Percentiles rank a stretch among this genome's conserved stretches.
These are phyloP conservation scores for Solioccasus polychromus DNA, from an alignment of 768 basidiomycete genomes.

Conservation along the genomic window DNA sequence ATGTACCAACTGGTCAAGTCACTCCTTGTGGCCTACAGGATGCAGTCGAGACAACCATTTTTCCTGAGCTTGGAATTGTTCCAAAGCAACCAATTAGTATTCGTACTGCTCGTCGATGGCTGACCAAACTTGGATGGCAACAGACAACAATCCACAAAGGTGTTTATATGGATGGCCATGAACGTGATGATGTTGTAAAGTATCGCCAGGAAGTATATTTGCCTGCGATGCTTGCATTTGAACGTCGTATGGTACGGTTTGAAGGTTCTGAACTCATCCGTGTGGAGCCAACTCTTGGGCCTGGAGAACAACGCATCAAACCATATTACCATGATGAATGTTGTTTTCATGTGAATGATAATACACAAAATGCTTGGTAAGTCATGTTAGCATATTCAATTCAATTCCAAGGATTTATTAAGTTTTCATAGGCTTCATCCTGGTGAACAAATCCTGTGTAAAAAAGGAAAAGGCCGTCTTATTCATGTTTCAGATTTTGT, in stretches of 20 bases:
- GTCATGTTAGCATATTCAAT: conserved; percentile 23
- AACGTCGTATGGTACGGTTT: conserved; percentile 13
- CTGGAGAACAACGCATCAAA: no score
- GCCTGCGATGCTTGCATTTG: conserved; percentile 21
- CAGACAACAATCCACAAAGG: conserved; percentile 27
- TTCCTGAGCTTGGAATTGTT: conserved; percentile 16
- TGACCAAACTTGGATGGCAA: conserved; percentile 28
- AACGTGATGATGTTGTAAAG: conserved; percentile 20
- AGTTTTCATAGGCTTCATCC: background rate
- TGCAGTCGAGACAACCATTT: conserved; percentile 28
- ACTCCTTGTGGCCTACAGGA: conserved; percentile 25
- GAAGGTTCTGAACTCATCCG: conserved; percentile 16
- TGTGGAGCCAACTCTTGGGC: conserved; percentile 23
- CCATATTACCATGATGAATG: conserved; percentile 6
- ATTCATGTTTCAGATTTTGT: conserved; percentile 45
- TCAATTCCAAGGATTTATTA: conserved; percentile 22
- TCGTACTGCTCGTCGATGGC: conserved; percentile 32
- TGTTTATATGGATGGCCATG: conserved; percentile 27
- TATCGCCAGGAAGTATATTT: conserved; percentile 19
- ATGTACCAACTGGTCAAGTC: conserved; percentile 26
- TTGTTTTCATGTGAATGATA: conserved; percentile 24
- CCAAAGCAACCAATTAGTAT: conserved; percentile 22
- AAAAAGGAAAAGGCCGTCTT: conserved; percentile 33
- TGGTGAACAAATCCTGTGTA: conserved; percentile 13
- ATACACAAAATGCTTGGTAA: background rate